A percentile compares a stretch with the other conserved stretches of the same genome.
Conservation (phyloP, 2,329 filamentous ascomycete genomes). For the Lomentospora prolificans region DNA sequence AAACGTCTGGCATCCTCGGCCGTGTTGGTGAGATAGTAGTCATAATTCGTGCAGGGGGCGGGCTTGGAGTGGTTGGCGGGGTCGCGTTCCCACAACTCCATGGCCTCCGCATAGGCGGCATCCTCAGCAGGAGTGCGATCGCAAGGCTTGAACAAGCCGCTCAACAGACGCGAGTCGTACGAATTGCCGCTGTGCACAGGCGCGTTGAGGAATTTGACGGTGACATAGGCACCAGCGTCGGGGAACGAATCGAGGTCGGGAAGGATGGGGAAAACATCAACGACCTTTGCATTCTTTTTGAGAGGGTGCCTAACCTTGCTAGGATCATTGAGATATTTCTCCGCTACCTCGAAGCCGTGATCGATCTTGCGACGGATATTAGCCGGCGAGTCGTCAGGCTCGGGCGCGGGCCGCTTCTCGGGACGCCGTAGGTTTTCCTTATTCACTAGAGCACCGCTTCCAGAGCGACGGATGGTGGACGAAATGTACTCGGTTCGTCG, state of each 20-base stretch:
- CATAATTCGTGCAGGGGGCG: slow-evolving; percentile 52
- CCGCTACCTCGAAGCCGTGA: slow-evolving; percentile 47
- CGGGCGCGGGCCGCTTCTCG: slow-evolving; percentile 42
- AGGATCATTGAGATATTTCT: slow-evolving; percentile 41
- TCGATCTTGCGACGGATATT: slow-evolving; percentile 61
- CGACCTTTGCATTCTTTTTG: slow-evolving; percentile 46
- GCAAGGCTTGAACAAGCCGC: slow-evolving; percentile 51
- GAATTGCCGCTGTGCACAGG: slow-evolving; percentile 42
- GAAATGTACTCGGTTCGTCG: slow-evolving; percentile 94
- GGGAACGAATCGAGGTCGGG: slow-evolving; percentile 61
- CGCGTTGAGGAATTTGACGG: slow-evolving; percentile 59
- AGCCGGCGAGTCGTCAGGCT: slow-evolving; percentile 52
- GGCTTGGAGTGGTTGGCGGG: slow-evolving; percentile 46
- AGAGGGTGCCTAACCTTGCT: slow-evolving; percentile 46
- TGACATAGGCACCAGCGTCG: slow-evolving; percentile 59
- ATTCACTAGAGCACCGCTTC: slow-evolving; percentile 16
- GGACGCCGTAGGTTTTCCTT: slow-evolving; percentile 12
- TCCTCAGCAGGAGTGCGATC: slow-evolving; percentile 46
- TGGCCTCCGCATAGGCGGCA: slow-evolving; percentile 36
- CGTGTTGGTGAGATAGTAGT: slow-evolving; percentile 52
- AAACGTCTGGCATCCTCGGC: slow-evolving; percentile 40
- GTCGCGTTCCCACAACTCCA: slow-evolving; percentile 46
- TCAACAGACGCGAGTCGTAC: slow-evolving; percentile 53
- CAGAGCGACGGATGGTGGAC: slow-evolving; percentile 32
- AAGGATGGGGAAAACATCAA: slow-evolving; percentile 51